phyloP scores from a whole-genome alignment of 257 asterid genomes.

The Fraxinus americana region DNA sequence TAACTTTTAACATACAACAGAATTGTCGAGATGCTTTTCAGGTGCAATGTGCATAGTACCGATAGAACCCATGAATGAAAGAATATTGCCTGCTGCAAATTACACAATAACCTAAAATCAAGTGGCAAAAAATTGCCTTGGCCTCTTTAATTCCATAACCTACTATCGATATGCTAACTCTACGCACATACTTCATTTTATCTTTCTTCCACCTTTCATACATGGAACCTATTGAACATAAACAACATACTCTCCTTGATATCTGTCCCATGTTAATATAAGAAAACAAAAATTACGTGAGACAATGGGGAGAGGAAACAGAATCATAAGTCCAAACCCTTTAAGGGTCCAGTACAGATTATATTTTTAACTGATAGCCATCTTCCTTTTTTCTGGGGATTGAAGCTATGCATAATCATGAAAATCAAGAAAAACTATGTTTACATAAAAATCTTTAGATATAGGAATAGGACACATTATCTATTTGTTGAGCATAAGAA shows the following conservation, averaged over 20 bases:
- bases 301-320: neutral
- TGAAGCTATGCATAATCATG: neutral
- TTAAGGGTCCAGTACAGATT: neutral
- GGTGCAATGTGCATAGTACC: neutral
- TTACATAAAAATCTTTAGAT: neutral
- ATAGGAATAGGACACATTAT: neutral
- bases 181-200: neutral
- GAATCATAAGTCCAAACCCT: neutral
- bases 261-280: neutral
- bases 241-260: neutral
- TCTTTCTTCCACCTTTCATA: neutral
- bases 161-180: neutral
- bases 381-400: neutral
- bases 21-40: neutral
- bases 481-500: slow-evolving; percentile 2
- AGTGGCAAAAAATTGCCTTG: neutral
- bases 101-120: neutral
- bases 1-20: neutral
- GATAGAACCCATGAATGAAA: neutral
- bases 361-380: neutral
- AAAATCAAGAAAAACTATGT: neutral
- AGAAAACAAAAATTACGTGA: neutral
- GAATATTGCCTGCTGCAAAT: neutral
- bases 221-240: neutral
- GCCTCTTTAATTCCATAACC: neutral